Conservation (phyloP, 73 alveolate genomes). For the Uronychia binucleata region DNA sequence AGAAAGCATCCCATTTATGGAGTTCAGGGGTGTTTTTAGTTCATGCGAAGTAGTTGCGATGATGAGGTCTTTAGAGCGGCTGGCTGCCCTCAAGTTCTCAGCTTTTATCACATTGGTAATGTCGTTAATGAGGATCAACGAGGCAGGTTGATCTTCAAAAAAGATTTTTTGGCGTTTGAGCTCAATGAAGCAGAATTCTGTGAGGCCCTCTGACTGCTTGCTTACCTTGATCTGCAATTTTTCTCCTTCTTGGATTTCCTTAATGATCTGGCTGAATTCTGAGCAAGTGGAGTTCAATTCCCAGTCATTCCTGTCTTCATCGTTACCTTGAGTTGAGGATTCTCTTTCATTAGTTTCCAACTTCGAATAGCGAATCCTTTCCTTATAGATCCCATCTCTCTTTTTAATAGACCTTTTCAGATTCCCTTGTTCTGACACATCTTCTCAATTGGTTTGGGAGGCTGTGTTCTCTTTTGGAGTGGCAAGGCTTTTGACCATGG, state of each 20-base stretch:
- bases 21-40: neutral
- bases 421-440: neutral
- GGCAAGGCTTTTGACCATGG: no score
- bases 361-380: neutral
- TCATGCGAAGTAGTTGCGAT: neutral
- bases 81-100: neutral
- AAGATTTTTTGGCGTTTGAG: neutral
- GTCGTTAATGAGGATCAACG: neutral
- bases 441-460: neutral
- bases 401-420: neutral
- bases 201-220: neutral
- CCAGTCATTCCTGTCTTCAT: neutral
- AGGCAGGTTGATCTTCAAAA: neutral
- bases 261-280: neutral
- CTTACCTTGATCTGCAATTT: neutral
- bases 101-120: neutral
- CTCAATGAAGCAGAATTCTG: neutral
- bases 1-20: neutral
- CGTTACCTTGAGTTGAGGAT: neutral
- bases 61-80: neutral
- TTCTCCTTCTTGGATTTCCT: neutral
- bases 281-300: neutral
- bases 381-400: neutral
- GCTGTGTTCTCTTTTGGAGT: no score
- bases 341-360: neutral